These are phyloP conservation scores for Parafenestella ontariensis DNA, from an alignment of 2,329 filamentous ascomycete species.

Conservation along the genomic window DNA sequence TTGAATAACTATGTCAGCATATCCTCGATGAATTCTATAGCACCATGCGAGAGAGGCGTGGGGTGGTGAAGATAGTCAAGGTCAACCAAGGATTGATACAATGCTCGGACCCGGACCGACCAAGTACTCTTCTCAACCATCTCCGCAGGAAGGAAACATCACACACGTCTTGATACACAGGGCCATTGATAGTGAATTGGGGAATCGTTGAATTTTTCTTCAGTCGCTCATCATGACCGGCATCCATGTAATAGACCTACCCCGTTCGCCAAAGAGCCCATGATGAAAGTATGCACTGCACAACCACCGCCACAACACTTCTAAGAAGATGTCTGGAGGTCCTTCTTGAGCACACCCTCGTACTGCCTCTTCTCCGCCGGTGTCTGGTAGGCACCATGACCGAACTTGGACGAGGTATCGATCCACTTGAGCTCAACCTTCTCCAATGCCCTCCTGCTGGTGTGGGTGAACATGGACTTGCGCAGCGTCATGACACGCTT, in stretches of 20 bases:
- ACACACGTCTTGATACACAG: not conserved
- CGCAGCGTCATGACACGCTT: conserved; percentile 99
- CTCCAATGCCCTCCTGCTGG: conserved; percentile 92
- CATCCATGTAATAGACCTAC: conserved; percentile 44
- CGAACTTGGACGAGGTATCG: conserved; percentile 99
- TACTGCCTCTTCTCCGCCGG: conserved; percentile 96
- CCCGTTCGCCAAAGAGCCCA: conserved; percentile 46
- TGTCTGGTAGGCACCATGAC: conserved; percentile 99
- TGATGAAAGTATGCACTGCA: conserved; percentile 44
- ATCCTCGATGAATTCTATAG: not conserved
- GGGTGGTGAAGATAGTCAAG: not conserved
- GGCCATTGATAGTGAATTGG: conserved; percentile 32
- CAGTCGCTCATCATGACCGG: conserved; percentile 40
- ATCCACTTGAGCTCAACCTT: conserved; percentile 99
- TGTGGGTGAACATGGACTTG: conserved; percentile 99
- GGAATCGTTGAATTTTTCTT: conserved; percentile 50
- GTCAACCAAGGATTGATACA: too few relatives aligned
- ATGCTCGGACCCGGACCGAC: too few relatives aligned
- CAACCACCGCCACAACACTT: conserved; percentile 31
- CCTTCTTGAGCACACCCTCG: conserved; percentile 99
- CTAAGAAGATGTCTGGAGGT: conserved; percentile 68
- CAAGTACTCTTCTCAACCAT: too few relatives aligned
- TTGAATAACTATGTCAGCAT: not conserved
- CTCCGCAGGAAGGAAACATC: not conserved
- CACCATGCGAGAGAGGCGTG: not conserved